Base-by-base conservation (phyloP, 2,329 filamentous ascomycete genomes). In the Claviceps sp. region DNA sequence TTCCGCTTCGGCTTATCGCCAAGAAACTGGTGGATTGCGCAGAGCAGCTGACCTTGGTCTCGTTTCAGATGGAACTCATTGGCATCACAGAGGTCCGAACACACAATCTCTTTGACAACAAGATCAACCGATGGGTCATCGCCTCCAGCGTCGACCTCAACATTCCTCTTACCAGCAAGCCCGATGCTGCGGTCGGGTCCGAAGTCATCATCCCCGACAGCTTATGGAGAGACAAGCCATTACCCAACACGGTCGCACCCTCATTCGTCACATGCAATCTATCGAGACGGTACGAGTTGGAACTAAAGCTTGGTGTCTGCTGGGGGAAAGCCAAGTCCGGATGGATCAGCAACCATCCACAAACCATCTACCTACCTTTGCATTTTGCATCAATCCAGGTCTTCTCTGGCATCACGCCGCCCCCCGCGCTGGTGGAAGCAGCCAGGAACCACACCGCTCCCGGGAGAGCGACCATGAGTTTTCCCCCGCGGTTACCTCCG, bases 181-280 rank as follows among this genome's bases (percentile, higher is more conserved):
- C 71, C 55, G 59, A 84, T 8, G 75, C 76, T 51, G 66, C 82
- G 3, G 71, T 81, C 6, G 81, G 81, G 46, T 78, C 79, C 11
- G 86, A 95, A 61, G 72, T 83, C 52, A 74, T 78, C n/a, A 64
- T 94, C 24, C 84, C 89, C 52, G 71, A 80, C 47, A 75, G 74
- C 2, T 64, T 91, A 42, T 98, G 93, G 93, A 79, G 79, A 56
- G 73, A 74, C 42, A 73, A 79, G 48, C 73, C 81, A 0, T 72
- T 97, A 5, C 93, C 91, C 2, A 93, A 88, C 64, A 91, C 87
- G 0, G 81, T 98, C 11, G 84, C 88, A 9, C 93, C 93, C 0
- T 84, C 82, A 0, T 98, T 98, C 63, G 75, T 81, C 48, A 88
- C 89, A 1, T 98, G 93, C 69, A 97, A 97, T 65, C 78, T 97